Conservation (phyloP, 768 basidiomycete species). For the Sistotremastrum niveocremeum region DNA sequence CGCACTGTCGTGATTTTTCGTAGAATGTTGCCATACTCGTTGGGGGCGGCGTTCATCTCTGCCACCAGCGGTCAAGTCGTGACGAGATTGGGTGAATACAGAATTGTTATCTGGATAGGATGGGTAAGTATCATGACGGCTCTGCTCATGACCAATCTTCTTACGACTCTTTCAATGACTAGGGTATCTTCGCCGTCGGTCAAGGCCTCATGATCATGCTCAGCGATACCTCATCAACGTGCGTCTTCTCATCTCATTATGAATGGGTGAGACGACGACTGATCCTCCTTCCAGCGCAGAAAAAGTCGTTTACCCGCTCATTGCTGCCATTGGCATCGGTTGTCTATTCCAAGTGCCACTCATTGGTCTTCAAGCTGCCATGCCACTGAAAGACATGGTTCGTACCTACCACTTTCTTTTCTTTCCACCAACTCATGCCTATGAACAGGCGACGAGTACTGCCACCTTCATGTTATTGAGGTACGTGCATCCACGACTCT, state of each 20-base stretch:
- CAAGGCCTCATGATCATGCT: constrained; percentile 63
- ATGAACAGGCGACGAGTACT: constrained; percentile 41
- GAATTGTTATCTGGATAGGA: constrained; percentile 47
- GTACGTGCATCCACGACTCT: constrained; percentile 18
- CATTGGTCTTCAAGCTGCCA: constrained; percentile 69
- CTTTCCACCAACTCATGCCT: no score
- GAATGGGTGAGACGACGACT: background rate
- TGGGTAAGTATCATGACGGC: constrained; percentile 21
- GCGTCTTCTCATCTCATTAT: constrained; percentile 9
- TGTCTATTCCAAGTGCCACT: constrained; percentile 55
- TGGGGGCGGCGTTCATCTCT: constrained; percentile 42
- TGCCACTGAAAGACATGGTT: constrained; percentile 77
- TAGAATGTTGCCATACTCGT: constrained; percentile 66
- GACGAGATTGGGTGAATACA: constrained; percentile 43
- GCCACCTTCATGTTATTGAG: constrained; percentile 57
- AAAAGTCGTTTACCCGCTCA: constrained; percentile 49
- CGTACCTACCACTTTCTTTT: no score
- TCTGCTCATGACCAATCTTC: background rate
- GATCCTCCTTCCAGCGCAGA: constrained; percentile 29
- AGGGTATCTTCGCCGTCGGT: constrained; percentile 39
- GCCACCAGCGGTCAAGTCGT: constrained; percentile 43
- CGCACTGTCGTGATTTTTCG: background rate
- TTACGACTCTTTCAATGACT: background rate
- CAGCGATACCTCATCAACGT: constrained; percentile 40
- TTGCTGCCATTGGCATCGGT: constrained; percentile 55